Base-by-base conservation (phyloP, 2,329 filamentous ascomycete species). In the Clarireedia homoeocarpa region DNA sequence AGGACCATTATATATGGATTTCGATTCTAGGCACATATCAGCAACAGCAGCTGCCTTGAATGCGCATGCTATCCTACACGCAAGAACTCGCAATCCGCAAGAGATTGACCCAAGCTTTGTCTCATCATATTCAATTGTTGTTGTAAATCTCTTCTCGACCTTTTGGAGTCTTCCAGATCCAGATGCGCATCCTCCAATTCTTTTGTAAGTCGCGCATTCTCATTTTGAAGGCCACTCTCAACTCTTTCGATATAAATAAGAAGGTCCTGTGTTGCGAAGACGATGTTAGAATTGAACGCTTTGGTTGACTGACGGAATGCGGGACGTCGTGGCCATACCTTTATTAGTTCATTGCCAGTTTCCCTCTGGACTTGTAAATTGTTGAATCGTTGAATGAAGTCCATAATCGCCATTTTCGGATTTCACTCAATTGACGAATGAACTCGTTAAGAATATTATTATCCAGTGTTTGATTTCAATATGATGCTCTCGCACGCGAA, bases 1-100 rank as follows among this genome's bases (percentile, higher is more conserved):
- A 85, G 66, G 40, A 84, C 75, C 61, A 81, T 69, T 63, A 84
- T 73, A 67, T 86, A 86, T 42, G 78, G 74, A 68, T 83, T 84
- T 50, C 71, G 73, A 59, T 69, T 68, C 67, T 67, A 55, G n/a
- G 10, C 42, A 48, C 7, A 17, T 10, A 53, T 57, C 50, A 57
- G 55, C 30, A 23, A 45, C 20, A 12, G 26, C 36, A 23, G n/a
- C 17, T 9, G 23, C 51, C 20, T 23, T 27, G n/a, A 20, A 12
- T 14, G 20, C 6, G 17, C 15, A 50, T 53, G 34, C 36, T n/a
- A 10, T 53, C 59, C 58, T 74, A 80, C 78, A 74, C 76, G 78
- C 59, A 77, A 67, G 50, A 69, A 68, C 48, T 75, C 70, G 58
- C 74, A 74, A 59, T 76, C 70, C 15, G 67, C 69, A 49, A 67